Conservation (phyloP, 164 flowering plant genomes). For the Vitis labrusca region DNA sequence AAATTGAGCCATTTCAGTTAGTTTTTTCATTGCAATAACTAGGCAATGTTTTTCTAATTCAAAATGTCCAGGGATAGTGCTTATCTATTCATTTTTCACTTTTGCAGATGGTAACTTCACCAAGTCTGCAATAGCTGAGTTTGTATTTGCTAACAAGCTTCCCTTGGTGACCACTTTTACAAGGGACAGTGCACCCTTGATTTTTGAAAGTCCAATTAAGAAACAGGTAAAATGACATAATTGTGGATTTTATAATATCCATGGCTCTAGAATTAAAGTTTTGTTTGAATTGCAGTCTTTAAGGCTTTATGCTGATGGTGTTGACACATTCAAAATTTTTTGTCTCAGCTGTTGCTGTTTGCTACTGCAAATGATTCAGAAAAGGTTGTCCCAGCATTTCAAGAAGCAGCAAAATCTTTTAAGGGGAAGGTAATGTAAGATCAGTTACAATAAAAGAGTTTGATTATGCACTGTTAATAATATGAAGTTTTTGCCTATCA, state of each 20-base stretch:
- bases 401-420: constrained; percentile 80
- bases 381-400: constrained; percentile 59
- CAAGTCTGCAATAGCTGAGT: constrained; percentile 68
- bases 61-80: neutral
- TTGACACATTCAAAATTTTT: constrained; percentile 10
- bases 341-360: constrained; percentile 74
- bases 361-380: constrained; percentile 62
- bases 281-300: neutral
- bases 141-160: constrained; percentile 81
- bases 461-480: no score
- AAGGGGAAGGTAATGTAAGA: constrained; percentile 78
- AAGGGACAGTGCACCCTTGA: constrained; percentile 73
- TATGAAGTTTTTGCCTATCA: no score
- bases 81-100: constrained; percentile 8
- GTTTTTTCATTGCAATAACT: constrained; percentile 10
- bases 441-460: neutral
- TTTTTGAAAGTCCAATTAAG: constrained; percentile 85
- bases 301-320: constrained; percentile 1
- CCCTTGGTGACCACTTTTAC: constrained; percentile 82
- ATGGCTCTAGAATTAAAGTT: neutral
- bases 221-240: constrained; percentile 60
- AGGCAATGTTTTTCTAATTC: constrained; percentile 3
- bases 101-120: constrained; percentile 74
- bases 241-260: neutral
- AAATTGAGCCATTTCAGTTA: constrained; percentile 73